These are phyloP conservation scores for Sextonia rubra DNA, from an alignment of 164 flowering plant species.

Conservation along the genomic window DNA sequence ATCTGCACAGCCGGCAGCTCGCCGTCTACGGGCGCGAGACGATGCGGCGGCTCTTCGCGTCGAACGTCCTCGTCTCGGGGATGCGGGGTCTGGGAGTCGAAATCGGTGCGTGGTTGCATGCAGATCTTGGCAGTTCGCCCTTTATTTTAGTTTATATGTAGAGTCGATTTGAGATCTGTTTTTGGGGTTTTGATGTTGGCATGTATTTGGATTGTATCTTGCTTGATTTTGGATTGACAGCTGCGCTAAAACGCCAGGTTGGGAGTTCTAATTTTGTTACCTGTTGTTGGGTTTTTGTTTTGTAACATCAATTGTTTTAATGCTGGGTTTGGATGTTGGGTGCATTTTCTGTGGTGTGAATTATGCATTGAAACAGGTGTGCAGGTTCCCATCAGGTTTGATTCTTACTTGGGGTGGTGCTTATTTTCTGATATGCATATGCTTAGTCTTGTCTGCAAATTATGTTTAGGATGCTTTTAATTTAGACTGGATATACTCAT, in stretches of 20 bases:
- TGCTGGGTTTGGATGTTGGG: no score
- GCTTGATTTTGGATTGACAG: not conserved
- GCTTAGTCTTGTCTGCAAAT: not conserved
- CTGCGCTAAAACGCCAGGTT: no score
- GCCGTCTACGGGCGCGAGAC: constrained; percentile 97
- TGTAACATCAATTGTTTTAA: no score
- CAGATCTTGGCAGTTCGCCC: not conserved
- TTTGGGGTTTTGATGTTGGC: no score
- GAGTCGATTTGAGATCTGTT: no score
- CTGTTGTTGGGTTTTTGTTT: no score
- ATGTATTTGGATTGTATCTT: no score
- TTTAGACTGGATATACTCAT: not conserved
- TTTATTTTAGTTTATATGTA: no score
- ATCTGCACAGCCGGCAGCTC: constrained; percentile 96
- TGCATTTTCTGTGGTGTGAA: no score
- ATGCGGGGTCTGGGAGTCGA: constrained; percentile 94
- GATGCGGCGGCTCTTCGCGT: constrained; percentile 78
- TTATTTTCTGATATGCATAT: not conserved
- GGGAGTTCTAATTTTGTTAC: not conserved
- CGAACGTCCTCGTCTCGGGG: constrained; percentile 86
- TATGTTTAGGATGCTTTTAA: not conserved
- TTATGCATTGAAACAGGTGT: no score
- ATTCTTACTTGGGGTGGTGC: not conserved
- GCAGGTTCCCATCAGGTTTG: not conserved
- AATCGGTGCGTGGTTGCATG: constrained; percentile 49